Conservation (phyloP, 73 alveolate species). For the Strombidium stylifer region DNA sequence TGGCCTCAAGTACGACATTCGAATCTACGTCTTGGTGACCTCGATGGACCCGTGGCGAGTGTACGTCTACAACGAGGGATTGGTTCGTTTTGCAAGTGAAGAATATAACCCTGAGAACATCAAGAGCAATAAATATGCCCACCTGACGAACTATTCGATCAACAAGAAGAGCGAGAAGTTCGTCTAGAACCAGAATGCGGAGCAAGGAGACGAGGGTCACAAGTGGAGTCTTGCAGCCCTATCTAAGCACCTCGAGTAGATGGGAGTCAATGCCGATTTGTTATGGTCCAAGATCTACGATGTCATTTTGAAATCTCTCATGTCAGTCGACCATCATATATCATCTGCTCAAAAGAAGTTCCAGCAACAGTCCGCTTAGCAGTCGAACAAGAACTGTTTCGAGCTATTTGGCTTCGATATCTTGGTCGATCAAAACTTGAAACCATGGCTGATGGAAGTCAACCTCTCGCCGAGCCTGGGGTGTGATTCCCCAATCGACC, state of each 20-base stretch:
- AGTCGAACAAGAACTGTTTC: conserved; percentile 80
- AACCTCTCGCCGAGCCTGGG: conserved; percentile 86
- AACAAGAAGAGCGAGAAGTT: conserved; percentile 83
- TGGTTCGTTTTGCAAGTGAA: conserved; percentile 86
- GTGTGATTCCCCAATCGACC: conserved; percentile 78
- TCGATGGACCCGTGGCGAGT: conserved; percentile 69
- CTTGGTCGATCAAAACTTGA: conserved; percentile 70
- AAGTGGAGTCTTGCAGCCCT: conserved; percentile 84
- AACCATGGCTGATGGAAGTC: conserved; percentile 91
- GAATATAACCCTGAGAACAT: conserved; percentile 55
- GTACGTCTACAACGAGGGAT: conserved; percentile 80
- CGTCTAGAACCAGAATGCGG: conserved; percentile 63
- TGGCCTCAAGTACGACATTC: conserved; percentile 69
- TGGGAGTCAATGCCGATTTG: conserved; percentile 66
- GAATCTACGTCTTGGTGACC: conserved; percentile 73
- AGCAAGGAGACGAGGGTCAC: conserved; percentile 81
- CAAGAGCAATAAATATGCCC: conserved; percentile 74
- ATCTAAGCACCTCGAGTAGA: conserved; percentile 69
- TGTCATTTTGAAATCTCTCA: conserved; percentile 71
- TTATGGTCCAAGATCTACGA: conserved; percentile 86
- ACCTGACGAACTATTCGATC: conserved; percentile 82
- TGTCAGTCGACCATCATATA: conserved; percentile 69
- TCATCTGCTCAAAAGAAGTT: conserved; percentile 41
- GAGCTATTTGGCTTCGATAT: conserved; percentile 89
- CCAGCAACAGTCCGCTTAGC: no score